phyloP scores from a whole-genome alignment of 805 yeast species.

The Nakazawaea ernobii region DNA sequence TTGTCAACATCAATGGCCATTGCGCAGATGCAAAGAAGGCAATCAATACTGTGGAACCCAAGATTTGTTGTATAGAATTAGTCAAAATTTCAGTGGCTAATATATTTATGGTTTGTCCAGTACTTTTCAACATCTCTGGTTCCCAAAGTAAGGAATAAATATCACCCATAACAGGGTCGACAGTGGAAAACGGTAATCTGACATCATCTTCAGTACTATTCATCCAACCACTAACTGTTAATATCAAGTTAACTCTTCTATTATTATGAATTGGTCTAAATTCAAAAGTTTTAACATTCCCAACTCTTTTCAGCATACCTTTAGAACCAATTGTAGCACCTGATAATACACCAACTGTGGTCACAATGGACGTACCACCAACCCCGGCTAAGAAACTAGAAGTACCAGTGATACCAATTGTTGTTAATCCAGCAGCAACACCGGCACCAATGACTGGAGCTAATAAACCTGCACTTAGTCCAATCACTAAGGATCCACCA shows the following conservation, averaged over 20 bases:
- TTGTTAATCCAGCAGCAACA: constrained; percentile 91
- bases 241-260: constrained; percentile 76
- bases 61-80: constrained; percentile 89
- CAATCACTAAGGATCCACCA: constrained; percentile 93
- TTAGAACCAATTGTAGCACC: constrained; percentile 86
- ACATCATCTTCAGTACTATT: constrained; percentile 93
- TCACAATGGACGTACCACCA: constrained; percentile 92
- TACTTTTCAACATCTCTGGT: constrained; percentile 92
- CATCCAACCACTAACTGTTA: constrained; percentile 98
- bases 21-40: constrained; percentile 92
- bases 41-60: constrained; percentile 85
- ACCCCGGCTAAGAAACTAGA: constrained; percentile 90
- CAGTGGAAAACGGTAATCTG: constrained; percentile 90
- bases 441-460: constrained; percentile 99
- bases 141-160: constrained; percentile 91
- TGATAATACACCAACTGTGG: constrained; percentile 83
- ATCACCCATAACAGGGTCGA: constrained; percentile 98
- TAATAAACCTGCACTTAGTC: constrained; percentile 88
- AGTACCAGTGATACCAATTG: constrained; percentile 93
- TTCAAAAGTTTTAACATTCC: constrained; percentile 91
- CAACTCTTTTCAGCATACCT: constrained; percentile 84
- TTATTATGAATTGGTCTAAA: constrained; percentile 89
- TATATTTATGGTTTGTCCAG: constrained; percentile 93
- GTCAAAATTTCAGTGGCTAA: constrained; percentile 91
- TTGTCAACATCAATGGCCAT: constrained; percentile 85